These are phyloP conservation scores for Gymnopilus junonius DNA, from an alignment of 768 basidiomycete species.

Conservation along the genomic window DNA sequence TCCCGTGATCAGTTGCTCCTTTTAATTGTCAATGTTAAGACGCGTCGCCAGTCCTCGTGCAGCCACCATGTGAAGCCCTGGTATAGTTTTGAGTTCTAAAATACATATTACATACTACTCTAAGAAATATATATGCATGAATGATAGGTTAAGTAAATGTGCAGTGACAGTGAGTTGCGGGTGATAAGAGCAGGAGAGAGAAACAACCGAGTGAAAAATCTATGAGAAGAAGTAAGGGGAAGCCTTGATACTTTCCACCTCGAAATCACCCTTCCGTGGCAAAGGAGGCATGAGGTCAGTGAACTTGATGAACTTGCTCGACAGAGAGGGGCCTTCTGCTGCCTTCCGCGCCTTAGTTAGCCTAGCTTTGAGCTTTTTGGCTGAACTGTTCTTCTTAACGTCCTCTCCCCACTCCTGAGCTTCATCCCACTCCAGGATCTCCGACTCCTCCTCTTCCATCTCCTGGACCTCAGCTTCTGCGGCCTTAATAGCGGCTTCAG, in stretches of 20 bases:
- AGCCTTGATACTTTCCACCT: constrained; percentile 79
- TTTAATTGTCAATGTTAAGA: background rate
- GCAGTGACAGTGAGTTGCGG: background rate
- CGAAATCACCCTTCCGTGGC: constrained; percentile 85
- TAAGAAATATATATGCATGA: background rate
- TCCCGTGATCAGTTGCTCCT: constrained; percentile 10
- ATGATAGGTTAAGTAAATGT: background rate
- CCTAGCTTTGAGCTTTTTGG: background rate
- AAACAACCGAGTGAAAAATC: constrained; percentile 9
- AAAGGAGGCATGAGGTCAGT: constrained; percentile 78
- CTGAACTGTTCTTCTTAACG: constrained; percentile 14
- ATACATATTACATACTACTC: constrained; percentile 2
- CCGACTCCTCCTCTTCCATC: constrained; percentile 13
- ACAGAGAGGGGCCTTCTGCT: constrained; percentile 29
- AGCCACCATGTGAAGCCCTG: background rate
- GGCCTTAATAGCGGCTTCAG: constrained; percentile 26
- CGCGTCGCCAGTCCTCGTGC: constrained; percentile 9
- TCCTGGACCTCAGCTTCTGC: constrained; percentile 12
- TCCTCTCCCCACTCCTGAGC: constrained; percentile 24
- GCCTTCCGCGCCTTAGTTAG: constrained; percentile 22
- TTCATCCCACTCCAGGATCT: constrained; percentile 12
- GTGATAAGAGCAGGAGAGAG: background rate
- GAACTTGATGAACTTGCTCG: constrained; percentile 75
- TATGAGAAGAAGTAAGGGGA: constrained; percentile 96
- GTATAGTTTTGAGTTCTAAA: background rate